Evolutionary conservation across 139 green algal genomes (phyloP), one percentile per base, ranked within the genome.

Genomic region (Nannochloris sp.): DNA sequence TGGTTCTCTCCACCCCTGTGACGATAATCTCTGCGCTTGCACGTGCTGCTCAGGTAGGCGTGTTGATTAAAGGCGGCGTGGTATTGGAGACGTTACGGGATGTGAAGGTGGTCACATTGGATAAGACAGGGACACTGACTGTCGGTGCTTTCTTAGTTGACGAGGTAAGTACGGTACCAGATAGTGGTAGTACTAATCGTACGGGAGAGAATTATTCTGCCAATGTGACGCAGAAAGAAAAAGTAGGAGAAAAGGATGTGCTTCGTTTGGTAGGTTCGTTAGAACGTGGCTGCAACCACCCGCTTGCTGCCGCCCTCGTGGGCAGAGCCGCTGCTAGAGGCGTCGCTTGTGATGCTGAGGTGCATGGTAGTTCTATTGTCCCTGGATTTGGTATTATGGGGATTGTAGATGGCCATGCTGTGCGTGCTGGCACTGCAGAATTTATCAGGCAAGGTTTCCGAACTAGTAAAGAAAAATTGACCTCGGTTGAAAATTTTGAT

Each of bases 111-210:
- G 51, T 90, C 7, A 79, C 72, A 14, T 75, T 95, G 31, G 88
- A 95, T 68, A 95, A 95, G 72, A 91, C 80, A 3, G 88, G 88
- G 44, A 95, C 88, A 23, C 81, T 95, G 8, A 93, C 88, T 2
- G 34, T 75, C 23, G 87, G 86, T 6, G 54, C 54, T 46, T 90
- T 89, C 56, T 24, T 32, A 6, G 66, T 89, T 23, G 46, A 51
- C 4, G 7, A 54, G 10, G n/a, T 44, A 25, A 29, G 46, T n/a
- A 27, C 12, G 31, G 31, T 45, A 56, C 37, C 6, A 53, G 32
- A 25, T 46, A 24, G 44, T 25, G n/a, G n/a, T n/a, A n/a, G n/a
- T n/a, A n/a, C n/a, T 29, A 14, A 61, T 47, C n/a, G 12, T 39
- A 15, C 61, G 60, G 61, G 39, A 61, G 39, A 34, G 38, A 19